phyloP scores from a whole-genome alignment of 2,329 filamentous ascomycete genomes.

The Berkeleyomyces basicola region DNA sequence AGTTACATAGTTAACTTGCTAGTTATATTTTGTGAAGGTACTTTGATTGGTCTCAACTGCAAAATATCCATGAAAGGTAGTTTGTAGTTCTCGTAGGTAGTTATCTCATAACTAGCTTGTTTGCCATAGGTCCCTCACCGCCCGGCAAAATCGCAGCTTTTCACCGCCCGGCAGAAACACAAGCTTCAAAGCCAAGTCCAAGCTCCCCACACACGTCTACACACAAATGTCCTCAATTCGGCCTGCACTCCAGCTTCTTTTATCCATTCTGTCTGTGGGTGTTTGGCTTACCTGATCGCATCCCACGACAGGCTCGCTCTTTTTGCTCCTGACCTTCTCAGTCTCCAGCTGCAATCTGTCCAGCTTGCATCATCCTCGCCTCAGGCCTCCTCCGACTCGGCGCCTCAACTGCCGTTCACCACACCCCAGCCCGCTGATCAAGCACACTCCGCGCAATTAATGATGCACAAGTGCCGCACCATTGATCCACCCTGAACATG shows the following conservation, averaged over 20 bases:
- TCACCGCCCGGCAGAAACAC: not conserved
- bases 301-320: too few species aligned
- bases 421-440: not conserved
- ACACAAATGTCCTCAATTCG: not conserved
- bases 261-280: too few species aligned
- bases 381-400: not conserved
- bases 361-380: not conserved
- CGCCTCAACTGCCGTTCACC: not conserved
- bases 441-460: conserved; percentile 3
- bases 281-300: too few species aligned
- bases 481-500: conserved; percentile 20
- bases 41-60: too few species aligned
- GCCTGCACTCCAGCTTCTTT: too few species aligned
- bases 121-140: conserved; percentile 5
- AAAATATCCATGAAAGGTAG: too few species aligned
- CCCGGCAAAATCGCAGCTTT: conserved; percentile 13
- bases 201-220: not conserved
- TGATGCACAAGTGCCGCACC: conserved; percentile 9
- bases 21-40: too few species aligned
- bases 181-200: not conserved
- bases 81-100: not conserved
- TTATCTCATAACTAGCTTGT: not conserved
- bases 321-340: too few species aligned
- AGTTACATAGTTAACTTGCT: not conserved
- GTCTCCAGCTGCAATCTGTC: not conserved